phyloP scores from a whole-genome alignment of 768 basidiomycete species.

The Suillus variegatus region DNA sequence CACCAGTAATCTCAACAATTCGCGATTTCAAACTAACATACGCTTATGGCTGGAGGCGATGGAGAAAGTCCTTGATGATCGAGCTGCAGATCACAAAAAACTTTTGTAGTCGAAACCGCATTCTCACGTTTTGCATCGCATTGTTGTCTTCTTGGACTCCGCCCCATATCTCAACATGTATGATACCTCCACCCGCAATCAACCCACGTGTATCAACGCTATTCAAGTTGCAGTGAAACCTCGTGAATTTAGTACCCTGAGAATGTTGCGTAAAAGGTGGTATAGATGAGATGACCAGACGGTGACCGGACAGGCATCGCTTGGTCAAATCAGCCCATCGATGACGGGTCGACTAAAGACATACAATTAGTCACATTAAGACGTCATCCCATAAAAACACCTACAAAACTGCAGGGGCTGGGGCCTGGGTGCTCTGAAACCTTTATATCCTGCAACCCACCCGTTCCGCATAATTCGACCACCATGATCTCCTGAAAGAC shows the following conservation, averaged over 20 bases:
- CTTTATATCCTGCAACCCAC: slow-evolving; percentile 4
- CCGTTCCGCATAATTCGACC: slow-evolving; percentile 2
- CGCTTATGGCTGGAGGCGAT: slow-evolving; percentile 85
- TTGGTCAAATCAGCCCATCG: neutral
- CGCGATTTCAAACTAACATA: slow-evolving; percentile 37
- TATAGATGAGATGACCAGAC: neutral
- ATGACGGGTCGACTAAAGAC: slow-evolving; percentile 6
- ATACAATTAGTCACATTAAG: neutral
- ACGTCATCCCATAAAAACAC: neutral
- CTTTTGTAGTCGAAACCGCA: slow-evolving; percentile 30
- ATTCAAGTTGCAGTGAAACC: neutral
- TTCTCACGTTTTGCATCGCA: slow-evolving; percentile 8
- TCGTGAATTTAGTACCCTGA: neutral
- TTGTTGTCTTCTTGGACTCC: slow-evolving; percentile 17
- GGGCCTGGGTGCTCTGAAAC: slow-evolving; percentile 1
- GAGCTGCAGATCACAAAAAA: slow-evolving; percentile 52
- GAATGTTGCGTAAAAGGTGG: neutral
- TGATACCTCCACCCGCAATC: slow-evolving; percentile 4
- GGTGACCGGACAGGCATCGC: too few species aligned
- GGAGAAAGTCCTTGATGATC: slow-evolving; percentile 68
- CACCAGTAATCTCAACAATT: slow-evolving; percentile 9
- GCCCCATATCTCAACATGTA: slow-evolving; percentile 1
- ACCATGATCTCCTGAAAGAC: neutral
- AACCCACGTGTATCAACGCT: neutral
- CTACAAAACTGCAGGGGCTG: slow-evolving; percentile 6